Conservation (phyloP, 148 eudicot genomes). For the Nepenthes mirabilis region DNA sequence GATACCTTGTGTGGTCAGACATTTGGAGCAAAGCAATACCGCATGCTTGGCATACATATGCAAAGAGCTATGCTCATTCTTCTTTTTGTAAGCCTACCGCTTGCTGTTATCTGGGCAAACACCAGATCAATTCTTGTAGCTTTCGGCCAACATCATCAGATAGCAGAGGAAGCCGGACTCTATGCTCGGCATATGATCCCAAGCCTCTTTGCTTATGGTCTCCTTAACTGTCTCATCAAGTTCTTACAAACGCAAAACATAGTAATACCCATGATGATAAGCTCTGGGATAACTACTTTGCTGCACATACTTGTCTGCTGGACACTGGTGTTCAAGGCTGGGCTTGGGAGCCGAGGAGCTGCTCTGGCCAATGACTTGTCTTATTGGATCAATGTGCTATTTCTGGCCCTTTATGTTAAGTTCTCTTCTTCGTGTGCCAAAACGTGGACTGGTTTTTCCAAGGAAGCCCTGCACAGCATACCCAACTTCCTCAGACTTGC, state of each 20-base stretch:
- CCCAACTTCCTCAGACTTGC: conserved; percentile 10
- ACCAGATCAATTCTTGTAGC: conserved; percentile 5
- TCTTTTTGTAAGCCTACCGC: conserved; percentile 5
- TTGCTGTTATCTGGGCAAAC: conserved; percentile 9
- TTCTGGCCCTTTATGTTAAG: conserved; percentile 8
- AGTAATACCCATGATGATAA: conserved; percentile 9
- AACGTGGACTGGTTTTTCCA: conserved; percentile 10
- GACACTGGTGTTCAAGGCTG: conserved; percentile 6
- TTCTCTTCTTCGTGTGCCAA: conserved; percentile 7
- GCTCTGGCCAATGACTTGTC: conserved; percentile 10
- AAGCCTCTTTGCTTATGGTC: conserved; percentile 11
- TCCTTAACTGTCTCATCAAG: conserved; percentile 11
- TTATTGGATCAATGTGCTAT: conserved; percentile 9
- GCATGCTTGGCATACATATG: conserved; percentile 12
- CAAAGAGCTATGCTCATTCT: conserved; percentile 9
- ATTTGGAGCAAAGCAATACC: conserved; percentile 13
- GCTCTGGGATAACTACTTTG: conserved; percentile 5
- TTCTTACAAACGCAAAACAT: conserved; percentile 12
- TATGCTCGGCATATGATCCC: conserved; percentile 10
- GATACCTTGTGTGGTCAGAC: conserved; percentile 14
- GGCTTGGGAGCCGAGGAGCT: conserved; percentile 11
- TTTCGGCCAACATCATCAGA: conserved; percentile 8
- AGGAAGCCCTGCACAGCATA: conserved; percentile 5
- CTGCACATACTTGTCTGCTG: conserved; percentile 8
- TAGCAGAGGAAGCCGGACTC: conserved; percentile 9